phyloP scores from a whole-genome alignment of 179 eudicot genomes.

The Corrigiola litoralis region DNA sequence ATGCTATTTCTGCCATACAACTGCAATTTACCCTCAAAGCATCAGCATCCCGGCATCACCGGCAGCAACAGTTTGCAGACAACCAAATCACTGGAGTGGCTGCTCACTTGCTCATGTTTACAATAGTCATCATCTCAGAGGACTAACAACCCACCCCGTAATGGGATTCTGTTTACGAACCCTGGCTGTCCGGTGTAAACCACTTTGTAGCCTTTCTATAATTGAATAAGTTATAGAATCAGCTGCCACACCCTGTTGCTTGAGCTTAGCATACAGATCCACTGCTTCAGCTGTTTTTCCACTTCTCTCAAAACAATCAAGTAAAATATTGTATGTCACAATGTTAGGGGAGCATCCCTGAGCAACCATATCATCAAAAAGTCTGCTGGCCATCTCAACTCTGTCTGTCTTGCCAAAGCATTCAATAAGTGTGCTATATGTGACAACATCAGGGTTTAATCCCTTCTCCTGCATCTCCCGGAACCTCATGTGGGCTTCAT shows the following conservation, averaged over 20 bases:
- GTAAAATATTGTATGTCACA: slow-evolving; percentile 82
- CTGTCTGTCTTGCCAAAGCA: slow-evolving; percentile 88
- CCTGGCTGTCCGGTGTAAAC: slow-evolving; percentile 42
- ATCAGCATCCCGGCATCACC: no score
- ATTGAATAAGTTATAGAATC: slow-evolving; percentile 76
- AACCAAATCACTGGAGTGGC: not conserved
- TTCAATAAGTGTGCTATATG: slow-evolving; percentile 96
- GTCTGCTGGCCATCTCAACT: slow-evolving; percentile 84
- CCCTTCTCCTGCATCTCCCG: slow-evolving; percentile 95
- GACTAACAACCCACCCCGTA: slow-evolving; percentile 94
- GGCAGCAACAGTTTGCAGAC: no score
- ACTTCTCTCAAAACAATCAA: slow-evolving; percentile 75
- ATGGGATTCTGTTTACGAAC: slow-evolving; percentile 74
- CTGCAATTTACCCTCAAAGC: not conserved
- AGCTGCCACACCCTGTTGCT: slow-evolving; percentile 77
- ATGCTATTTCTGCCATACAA: not conserved
- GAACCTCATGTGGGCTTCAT: slow-evolving; percentile 93
- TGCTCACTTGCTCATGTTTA: not conserved
- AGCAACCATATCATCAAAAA: slow-evolving; percentile 82
- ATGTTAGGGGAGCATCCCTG: slow-evolving; percentile 85
- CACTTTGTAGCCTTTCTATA: slow-evolving; percentile 82
- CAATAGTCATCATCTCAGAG: slow-evolving; percentile 46
- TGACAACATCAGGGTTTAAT: slow-evolving; percentile 79
- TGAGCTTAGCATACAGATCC: slow-evolving; percentile 75
- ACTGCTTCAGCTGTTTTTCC: slow-evolving; percentile 91